Conservation (phyloP, 192 early-diverging fungal genomes). For the Funneliformis mosseae region DNA sequence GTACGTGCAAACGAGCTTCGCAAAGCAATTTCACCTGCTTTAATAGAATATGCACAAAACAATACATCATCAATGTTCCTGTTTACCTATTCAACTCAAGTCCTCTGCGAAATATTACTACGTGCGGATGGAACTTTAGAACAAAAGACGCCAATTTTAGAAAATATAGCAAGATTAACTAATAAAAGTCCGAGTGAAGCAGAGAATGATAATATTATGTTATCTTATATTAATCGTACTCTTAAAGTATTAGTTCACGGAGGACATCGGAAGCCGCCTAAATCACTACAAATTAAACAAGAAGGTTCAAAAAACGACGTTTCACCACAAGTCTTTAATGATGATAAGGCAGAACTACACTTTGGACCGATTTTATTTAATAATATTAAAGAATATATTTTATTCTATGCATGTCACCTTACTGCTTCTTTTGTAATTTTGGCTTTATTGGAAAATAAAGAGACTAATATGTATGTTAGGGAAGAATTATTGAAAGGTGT, state of each 20-base stretch:
- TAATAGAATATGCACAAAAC: slow-evolving; percentile 61
- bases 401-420: slow-evolving; percentile 36
- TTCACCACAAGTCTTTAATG: slow-evolving; percentile 39
- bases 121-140: slow-evolving; percentile 53
- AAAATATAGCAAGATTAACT: slow-evolving; percentile 44
- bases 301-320: neutral
- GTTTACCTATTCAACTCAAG: slow-evolving; percentile 68
- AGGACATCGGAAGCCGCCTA: neutral
- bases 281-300: neutral
- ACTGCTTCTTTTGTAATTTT: slow-evolving; percentile 44
- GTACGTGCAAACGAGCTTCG: slow-evolving; percentile 71
- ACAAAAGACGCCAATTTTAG: slow-evolving; percentile 43
- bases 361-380: slow-evolving; percentile 39
- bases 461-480: slow-evolving; percentile 38
- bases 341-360: slow-evolving; percentile 41
- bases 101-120: slow-evolving; percentile 71
- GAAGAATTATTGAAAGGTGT: neutral
- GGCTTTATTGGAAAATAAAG: slow-evolving; percentile 47
- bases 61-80: slow-evolving; percentile 61
- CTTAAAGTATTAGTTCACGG: slow-evolving; percentile 55
- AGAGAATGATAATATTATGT: slow-evolving; percentile 48
- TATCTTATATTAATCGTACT: slow-evolving; percentile 52
- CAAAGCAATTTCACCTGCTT: slow-evolving; percentile 54
- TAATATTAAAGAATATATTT: slow-evolving; percentile 40
- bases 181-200: slow-evolving; percentile 37